Conservation (phyloP, 116 monocot genomes). For the Phalaenopsis hybrid region DNA sequence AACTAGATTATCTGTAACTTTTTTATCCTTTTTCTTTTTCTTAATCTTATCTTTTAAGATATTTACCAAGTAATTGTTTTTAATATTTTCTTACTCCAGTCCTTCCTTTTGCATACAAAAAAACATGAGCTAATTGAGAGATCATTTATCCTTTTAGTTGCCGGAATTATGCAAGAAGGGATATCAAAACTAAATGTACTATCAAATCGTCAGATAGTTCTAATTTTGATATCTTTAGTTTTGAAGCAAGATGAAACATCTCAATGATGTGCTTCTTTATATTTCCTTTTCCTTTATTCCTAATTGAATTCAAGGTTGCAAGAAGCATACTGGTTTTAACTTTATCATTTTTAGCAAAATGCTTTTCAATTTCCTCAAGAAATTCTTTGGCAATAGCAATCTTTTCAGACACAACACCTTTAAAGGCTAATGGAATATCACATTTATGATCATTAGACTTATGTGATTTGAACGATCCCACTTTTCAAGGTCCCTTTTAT, state of each 20-base stretch:
- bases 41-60: no score
- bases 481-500: constrained; percentile 1
- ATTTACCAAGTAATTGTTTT: no score
- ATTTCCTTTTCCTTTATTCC: constrained; percentile 11
- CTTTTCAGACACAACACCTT: constrained; percentile 4
- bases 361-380: constrained; percentile 6
- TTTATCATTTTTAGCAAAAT: constrained; percentile 10
- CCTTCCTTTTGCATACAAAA: no score
- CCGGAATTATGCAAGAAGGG: background rate
- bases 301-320: constrained; percentile 4
- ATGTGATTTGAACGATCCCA: constrained; percentile 15
- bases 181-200: background rate
- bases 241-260: constrained; percentile 12
- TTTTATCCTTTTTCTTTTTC: no score
- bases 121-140: no score
- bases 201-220: background rate
- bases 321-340: constrained; percentile 4
- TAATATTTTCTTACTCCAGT: no score
- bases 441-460: constrained; percentile 6
- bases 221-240: background rate
- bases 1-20: no score
- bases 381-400: constrained; percentile 3
- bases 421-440: constrained; percentile 1
- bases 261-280: constrained; percentile 19
- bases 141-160: background rate